Evolutionary conservation across 148 eudicot genomes (phyloP).

Genomic region (Diospyros lotus): DNA sequence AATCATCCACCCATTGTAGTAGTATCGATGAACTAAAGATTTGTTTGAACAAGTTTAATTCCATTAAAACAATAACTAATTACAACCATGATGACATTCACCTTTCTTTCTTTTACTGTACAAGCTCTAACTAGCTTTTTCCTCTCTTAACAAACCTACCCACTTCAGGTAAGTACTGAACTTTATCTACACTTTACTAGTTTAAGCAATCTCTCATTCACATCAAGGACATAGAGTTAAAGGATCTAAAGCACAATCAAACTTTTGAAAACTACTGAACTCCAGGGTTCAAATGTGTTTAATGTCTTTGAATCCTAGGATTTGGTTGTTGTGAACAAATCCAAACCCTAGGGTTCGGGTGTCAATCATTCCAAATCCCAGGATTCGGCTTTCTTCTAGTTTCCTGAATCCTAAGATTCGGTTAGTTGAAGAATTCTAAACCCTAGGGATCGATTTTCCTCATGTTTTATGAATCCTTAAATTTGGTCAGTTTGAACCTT

Average conservation of each 20-base stretch:
- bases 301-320: too few relatives aligned
- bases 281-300: too few relatives aligned
- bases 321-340: too few relatives aligned
- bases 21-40: background rate
- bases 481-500: too few relatives aligned
- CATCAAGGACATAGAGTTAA: background rate
- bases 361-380: too few relatives aligned
- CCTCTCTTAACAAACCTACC: background rate
- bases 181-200: background rate
- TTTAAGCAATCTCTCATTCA: constrained; percentile 22
- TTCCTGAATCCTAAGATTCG: too few relatives aligned
- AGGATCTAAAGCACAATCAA: constrained; percentile 28
- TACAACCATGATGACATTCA: constrained; percentile 5
- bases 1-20: background rate
- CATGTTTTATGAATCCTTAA: too few relatives aligned
- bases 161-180: background rate
- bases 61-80: constrained; percentile 5
- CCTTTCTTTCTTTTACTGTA: background rate
- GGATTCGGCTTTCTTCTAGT: too few relatives aligned
- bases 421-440: too few relatives aligned
- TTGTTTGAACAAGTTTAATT: background rate
- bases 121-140: background rate
- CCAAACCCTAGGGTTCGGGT: too few relatives aligned
- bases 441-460: too few relatives aligned
- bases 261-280: too few relatives aligned